Percentiles rank a stretch among this genome's conserved stretches.
These are phyloP conservation scores for Lasiodiplodia sp. DNA, from an alignment of 2,329 filamentous ascomycete genomes.

Conservation along the genomic window DNA sequence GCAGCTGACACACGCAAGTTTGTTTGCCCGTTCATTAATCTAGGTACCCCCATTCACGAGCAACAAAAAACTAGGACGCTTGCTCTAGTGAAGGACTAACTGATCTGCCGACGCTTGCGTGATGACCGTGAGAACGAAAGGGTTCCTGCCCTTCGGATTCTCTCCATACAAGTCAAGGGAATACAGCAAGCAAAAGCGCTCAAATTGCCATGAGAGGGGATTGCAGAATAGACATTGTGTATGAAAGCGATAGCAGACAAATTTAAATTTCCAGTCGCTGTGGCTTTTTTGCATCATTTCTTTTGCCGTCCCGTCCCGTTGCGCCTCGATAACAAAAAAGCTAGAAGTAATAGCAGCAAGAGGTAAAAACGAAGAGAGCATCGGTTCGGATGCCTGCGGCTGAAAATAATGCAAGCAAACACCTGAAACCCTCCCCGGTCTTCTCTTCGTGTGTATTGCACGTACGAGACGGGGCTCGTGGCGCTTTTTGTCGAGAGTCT, in stretches of 20 bases:
- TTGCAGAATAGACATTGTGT: neutral
- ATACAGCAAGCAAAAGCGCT: neutral
- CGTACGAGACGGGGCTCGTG: neutral
- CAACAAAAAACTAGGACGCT: neutral
- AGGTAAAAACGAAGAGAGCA: neutral
- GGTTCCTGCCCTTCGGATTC: neutral
- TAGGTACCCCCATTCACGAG: no score
- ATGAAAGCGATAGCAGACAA: neutral
- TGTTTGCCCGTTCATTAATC: no score
- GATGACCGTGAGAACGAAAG: neutral
- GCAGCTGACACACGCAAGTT: no score
- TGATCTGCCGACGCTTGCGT: neutral
- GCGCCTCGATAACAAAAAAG: neutral
- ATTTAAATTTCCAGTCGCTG: constrained; percentile 4
- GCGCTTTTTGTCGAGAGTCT: neutral
- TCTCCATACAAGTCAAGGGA: neutral
- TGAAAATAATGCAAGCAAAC: constrained; percentile 22
- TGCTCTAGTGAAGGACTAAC: neutral
- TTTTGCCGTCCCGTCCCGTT: constrained; percentile 22
- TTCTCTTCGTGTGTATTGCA: constrained; percentile 1
- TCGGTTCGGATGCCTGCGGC: constrained; percentile 11
- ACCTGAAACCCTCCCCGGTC: neutral
- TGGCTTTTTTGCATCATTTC: constrained; percentile 16
- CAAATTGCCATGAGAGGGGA: neutral
- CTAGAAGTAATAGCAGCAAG: constrained; percentile 7